Conservation (phyloP, 768 basidiomycete species). For the Russula griseocarnosa region DNA sequence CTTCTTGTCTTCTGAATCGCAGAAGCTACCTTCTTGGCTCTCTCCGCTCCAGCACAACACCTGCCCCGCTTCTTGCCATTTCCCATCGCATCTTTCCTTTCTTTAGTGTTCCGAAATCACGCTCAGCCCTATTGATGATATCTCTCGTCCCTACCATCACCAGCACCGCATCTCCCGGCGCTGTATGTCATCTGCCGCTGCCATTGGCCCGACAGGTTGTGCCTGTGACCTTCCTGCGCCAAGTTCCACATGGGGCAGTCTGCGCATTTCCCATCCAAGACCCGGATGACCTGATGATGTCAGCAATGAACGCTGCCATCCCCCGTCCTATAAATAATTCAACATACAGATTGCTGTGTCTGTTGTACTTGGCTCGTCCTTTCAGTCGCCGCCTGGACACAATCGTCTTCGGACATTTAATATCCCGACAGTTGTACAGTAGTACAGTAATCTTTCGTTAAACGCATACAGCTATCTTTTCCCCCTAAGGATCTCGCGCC, state of each 20-base stretch:
- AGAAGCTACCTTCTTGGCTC: too few species aligned
- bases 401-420: not conserved
- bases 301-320: not conserved
- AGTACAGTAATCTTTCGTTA: not conserved
- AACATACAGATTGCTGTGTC: not conserved
- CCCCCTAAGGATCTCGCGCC: not conserved
- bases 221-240: too few species aligned
- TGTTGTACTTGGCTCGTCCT: not conserved
- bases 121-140: too few species aligned
- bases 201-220: constrained; percentile 4
- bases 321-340: not conserved
- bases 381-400: not conserved
- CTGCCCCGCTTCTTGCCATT: not conserved
- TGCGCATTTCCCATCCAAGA: not conserved
- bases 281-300: not conserved
- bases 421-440: not conserved
- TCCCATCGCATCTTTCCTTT: too few species aligned
- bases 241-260: not conserved
- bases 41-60: too few species aligned
- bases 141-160: constrained; percentile 4
- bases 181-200: constrained; percentile 1
- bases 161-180: constrained; percentile 4
- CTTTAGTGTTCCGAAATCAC: not conserved
- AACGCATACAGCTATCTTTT: not conserved
- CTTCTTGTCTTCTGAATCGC: too few species aligned